These are phyloP conservation scores for Pythium coloratum DNA, from an alignment of 352 stramenopile species.

Conservation along the genomic window DNA sequence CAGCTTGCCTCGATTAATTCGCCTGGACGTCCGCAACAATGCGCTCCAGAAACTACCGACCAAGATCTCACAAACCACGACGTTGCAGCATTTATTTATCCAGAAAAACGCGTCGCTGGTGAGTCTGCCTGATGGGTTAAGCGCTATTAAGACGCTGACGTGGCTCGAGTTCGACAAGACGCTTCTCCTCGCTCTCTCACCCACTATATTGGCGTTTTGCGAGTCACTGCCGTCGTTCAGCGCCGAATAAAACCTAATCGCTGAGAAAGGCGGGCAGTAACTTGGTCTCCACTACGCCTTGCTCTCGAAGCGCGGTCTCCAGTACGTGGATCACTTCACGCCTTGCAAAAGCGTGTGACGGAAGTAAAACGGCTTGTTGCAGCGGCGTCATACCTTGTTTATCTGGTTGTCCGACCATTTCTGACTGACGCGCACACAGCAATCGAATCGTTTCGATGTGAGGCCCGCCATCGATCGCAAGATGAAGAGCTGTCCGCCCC, in stretches of 20 bases:
- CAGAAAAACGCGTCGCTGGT: conserved; percentile 37
- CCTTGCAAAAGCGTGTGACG: conserved; percentile 2
- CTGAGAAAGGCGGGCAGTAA: conserved; percentile 4
- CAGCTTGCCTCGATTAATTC: conserved; percentile 19
- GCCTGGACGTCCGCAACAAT: conserved; percentile 42
- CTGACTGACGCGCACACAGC: conserved; percentile 22
- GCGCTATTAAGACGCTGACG: conserved; percentile 26
- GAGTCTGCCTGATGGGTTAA: conserved; percentile 32
- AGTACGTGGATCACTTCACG: conserved; percentile 32
- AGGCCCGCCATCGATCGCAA: conserved; percentile 26
- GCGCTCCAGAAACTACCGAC: conserved; percentile 33
- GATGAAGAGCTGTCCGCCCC: conserved; percentile 31
- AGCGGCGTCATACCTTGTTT: conserved; percentile 32
- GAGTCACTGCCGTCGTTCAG: conserved; percentile 34
- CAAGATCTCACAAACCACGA: conserved; percentile 29
- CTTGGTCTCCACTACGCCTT: not conserved
- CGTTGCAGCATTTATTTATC: conserved; percentile 35
- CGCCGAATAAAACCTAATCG: conserved; percentile 34
- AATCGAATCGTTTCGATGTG: conserved; percentile 14
- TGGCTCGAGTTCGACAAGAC: conserved; percentile 50
- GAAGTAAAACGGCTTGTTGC: conserved; percentile 28
- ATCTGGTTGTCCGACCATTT: conserved; percentile 22
- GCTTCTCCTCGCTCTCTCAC: conserved; percentile 46
- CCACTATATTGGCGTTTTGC: conserved; percentile 40
- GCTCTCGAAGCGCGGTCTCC: conserved; percentile 21